phyloP scores from a whole-genome alignment of 148 eudicot species.

The Amaranthus cruentus region DNA sequence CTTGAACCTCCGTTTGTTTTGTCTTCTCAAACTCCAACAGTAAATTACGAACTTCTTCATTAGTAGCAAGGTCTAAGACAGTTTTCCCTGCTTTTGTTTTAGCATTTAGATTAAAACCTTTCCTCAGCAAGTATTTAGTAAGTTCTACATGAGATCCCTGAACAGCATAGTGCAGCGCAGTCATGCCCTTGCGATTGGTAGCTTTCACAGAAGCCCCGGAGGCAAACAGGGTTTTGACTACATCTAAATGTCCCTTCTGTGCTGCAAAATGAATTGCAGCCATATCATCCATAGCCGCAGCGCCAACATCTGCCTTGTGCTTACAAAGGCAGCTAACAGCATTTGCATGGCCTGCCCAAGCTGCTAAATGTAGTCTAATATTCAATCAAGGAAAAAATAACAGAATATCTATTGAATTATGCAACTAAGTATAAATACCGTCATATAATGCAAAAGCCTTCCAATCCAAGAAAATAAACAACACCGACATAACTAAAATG shows the following conservation, averaged over 20 bases:
- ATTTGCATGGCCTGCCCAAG: conserved; percentile 88
- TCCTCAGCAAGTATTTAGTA: conserved; percentile 74
- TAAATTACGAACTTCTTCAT: conserved; percentile 60
- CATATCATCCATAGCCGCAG: conserved; percentile 98
- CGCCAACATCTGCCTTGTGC: conserved; percentile 87
- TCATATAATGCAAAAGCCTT: no score
- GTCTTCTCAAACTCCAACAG: conserved; percentile 42
- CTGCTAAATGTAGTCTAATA: conserved; percentile 85
- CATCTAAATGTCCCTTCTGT: conserved; percentile 91
- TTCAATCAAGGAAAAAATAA: conserved; percentile 42
- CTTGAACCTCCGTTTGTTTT: conserved; percentile 23
- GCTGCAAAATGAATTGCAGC: conserved; percentile 93
- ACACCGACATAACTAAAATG: no score
- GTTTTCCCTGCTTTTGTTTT: conserved; percentile 90
- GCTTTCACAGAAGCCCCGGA: conserved; percentile 72
- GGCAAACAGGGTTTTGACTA: conserved; percentile 53
- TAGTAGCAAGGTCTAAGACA: conserved; percentile 68
- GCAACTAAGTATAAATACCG: background rate
- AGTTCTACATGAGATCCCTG: conserved; percentile 84
- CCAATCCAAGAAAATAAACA: no score
- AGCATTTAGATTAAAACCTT: conserved; percentile 50
- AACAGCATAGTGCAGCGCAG: conserved; percentile 82
- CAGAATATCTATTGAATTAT: background rate
- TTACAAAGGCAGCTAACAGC: conserved; percentile 70
- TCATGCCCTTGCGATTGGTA: conserved; percentile 82